These are phyloP conservation scores for Aspergillus nomiae DNA, from an alignment of 2,329 filamentous ascomycete genomes.

Conservation along the genomic window DNA sequence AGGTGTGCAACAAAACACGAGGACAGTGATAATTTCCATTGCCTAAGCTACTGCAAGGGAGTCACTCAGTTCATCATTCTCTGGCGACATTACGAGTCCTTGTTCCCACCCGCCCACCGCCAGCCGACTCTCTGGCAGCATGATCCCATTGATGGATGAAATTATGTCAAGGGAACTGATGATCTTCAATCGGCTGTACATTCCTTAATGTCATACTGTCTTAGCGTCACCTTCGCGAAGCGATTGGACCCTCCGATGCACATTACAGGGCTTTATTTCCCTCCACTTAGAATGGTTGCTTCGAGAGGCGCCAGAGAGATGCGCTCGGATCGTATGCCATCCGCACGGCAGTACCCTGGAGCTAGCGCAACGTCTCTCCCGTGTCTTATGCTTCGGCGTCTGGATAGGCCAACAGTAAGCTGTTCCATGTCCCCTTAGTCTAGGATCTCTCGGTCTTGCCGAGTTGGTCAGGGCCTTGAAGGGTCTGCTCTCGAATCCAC, in stretches of 20 bases:
- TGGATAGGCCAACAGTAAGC: background rate
- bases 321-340: background rate
- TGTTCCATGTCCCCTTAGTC: background rate
- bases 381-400: background rate
- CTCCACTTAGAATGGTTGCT: background rate
- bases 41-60: background rate
- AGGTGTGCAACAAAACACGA: background rate
- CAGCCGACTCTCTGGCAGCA: background rate
- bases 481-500: background rate
- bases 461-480: background rate
- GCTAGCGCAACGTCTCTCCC: background rate
- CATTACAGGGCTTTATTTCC: background rate
- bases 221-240: background rate
- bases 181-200: background rate
- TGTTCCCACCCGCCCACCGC: background rate
- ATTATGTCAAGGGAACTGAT: background rate
- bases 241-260: background rate
- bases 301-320: background rate
- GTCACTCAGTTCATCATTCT: background rate
- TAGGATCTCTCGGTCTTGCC: background rate
- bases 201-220: background rate
- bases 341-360: background rate
- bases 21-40: background rate
- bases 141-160: slow-evolving; percentile 1
- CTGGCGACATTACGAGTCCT: background rate